Percentiles rank a stretch among this genome's conserved stretches.
Evolutionary conservation across 176 grass and related monocot species (phyloP).

Genomic region (Areca catechu): DNA sequence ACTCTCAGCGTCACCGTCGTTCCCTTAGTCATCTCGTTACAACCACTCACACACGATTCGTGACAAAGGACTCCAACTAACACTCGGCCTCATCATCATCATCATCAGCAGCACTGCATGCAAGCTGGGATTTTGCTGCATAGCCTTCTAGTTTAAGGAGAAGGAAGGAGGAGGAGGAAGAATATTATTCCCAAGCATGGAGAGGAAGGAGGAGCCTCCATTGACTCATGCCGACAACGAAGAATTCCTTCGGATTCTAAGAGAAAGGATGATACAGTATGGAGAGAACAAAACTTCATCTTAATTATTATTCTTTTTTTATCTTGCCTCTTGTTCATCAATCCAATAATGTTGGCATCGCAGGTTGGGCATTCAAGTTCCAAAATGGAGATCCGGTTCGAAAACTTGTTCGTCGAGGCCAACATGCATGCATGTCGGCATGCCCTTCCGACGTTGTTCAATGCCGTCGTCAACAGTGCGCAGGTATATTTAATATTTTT

Average conservation of each 20-base stretch:
- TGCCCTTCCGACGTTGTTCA: conserved; percentile 59
- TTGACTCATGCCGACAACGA: conserved; percentile 75
- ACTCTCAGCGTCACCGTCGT: too few relatives aligned
- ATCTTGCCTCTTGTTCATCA: too few relatives aligned
- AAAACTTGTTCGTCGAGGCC: conserved; percentile 56
- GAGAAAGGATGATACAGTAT: conserved; percentile 57
- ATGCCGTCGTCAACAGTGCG: conserved; percentile 44
- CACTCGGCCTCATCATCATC: too few relatives aligned
- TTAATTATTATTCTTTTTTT: not conserved
- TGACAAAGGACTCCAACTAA: too few relatives aligned
- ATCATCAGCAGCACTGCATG: too few relatives aligned
- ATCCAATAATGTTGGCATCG: too few relatives aligned
- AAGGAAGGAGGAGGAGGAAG: too few relatives aligned
- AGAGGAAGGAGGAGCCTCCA: conserved; percentile 27
- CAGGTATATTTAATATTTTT: too few relatives aligned
- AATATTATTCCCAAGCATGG: not conserved
- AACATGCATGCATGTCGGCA: conserved; percentile 40
- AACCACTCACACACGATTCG: too few relatives aligned
- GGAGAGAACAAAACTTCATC: not conserved
- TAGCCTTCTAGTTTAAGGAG: too few relatives aligned
- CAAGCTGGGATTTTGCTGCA: too few relatives aligned
- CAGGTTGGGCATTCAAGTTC: conserved; percentile 41
- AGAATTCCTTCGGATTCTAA: conserved; percentile 57
- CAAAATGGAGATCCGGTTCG: conserved; percentile 54
- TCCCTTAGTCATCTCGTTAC: too few relatives aligned